These are phyloP conservation scores for Stromatinia cepivora DNA, from an alignment of 2,329 filamentous ascomycete species.

Conservation along the genomic window DNA sequence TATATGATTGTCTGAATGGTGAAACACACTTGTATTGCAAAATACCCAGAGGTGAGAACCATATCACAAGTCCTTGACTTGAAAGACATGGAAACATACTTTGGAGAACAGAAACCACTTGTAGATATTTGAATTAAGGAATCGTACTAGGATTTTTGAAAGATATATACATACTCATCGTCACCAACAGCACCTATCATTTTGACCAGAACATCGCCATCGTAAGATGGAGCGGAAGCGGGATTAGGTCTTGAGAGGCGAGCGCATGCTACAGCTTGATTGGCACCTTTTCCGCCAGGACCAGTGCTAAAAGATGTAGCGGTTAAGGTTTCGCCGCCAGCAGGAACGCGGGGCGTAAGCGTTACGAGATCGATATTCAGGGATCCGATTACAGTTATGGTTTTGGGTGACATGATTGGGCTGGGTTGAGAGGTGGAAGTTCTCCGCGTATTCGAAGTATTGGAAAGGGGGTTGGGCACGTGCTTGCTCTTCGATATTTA, in stretches of 20 bases:
- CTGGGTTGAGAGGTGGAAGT: background rate
- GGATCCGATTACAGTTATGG: slow-evolving; percentile 83
- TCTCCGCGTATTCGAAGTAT: slow-evolving; percentile 11
- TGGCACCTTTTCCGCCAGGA: slow-evolving; percentile 90
- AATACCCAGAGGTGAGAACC: background rate
- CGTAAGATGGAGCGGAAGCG: slow-evolving; percentile 26
- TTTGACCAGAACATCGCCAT: slow-evolving; percentile 50
- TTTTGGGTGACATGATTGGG: slow-evolving; percentile 33
- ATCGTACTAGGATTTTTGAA: background rate
- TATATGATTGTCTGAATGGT: too few species aligned
- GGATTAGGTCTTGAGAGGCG: slow-evolving; percentile 67
- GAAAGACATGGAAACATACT: too few species aligned
- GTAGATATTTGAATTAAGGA: background rate
- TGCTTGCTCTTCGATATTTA: slow-evolving; percentile 7
- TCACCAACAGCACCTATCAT: slow-evolving; percentile 74
- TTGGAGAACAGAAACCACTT: background rate
- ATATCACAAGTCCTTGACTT: background rate
- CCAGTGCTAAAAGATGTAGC: slow-evolving; percentile 75
- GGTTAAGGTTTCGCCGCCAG: slow-evolving; percentile 84
- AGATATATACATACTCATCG: slow-evolving; percentile 10
- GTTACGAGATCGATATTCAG: slow-evolving; percentile 94
- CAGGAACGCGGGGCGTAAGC: slow-evolving; percentile 78
- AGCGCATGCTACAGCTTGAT: slow-evolving; percentile 88
- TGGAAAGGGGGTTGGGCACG: slow-evolving; percentile 19
- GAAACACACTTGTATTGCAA: too few species aligned